These are phyloP conservation scores for Chrysanthemum seticuspe DNA, from an alignment of 129 eudicot genomes.

Conservation along the genomic window DNA sequence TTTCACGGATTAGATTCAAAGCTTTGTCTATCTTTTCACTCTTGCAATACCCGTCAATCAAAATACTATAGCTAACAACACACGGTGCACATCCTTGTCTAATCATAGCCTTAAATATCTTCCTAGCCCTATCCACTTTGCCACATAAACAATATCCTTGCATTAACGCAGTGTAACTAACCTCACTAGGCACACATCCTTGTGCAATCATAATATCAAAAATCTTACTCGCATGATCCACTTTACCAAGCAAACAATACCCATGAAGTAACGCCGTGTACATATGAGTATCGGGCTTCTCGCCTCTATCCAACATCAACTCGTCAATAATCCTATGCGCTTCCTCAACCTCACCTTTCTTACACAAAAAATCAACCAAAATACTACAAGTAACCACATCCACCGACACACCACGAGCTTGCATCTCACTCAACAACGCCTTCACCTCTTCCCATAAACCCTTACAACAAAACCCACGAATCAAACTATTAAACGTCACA, in stretches of 20 bases:
- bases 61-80: conserved; percentile 30
- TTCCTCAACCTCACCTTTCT: conserved; percentile 27
- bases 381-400: conserved; percentile 28
- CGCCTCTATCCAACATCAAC: conserved; percentile 29
- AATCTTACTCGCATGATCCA: conserved; percentile 15
- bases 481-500: conserved; percentile 31
- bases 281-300: conserved; percentile 26
- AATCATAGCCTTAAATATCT: conserved; percentile 27
- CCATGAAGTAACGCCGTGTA: conserved; percentile 35
- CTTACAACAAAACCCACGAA: conserved; percentile 25
- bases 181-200: conserved; percentile 32
- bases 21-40: conserved; percentile 24
- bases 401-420: conserved; percentile 1
- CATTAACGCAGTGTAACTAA: conserved; percentile 33
- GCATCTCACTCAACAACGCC: conserved; percentile 23
- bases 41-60: conserved; percentile 36
- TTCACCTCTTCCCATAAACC: conserved; percentile 17
- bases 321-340: conserved; percentile 20
- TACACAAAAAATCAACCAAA: conserved; percentile 23
- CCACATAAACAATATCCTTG: conserved; percentile 32
- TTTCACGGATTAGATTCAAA: conserved; percentile 16
- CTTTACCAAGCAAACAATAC: conserved; percentile 33
- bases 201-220: conserved; percentile 24
- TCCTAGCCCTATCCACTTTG: conserved; percentile 27
- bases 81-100: conserved; percentile 27